Percentiles rank a stretch among this genome's conserved stretches.
Conservation (phyloP, 768 basidiomycete species). For the Tricholoma terreum region DNA sequence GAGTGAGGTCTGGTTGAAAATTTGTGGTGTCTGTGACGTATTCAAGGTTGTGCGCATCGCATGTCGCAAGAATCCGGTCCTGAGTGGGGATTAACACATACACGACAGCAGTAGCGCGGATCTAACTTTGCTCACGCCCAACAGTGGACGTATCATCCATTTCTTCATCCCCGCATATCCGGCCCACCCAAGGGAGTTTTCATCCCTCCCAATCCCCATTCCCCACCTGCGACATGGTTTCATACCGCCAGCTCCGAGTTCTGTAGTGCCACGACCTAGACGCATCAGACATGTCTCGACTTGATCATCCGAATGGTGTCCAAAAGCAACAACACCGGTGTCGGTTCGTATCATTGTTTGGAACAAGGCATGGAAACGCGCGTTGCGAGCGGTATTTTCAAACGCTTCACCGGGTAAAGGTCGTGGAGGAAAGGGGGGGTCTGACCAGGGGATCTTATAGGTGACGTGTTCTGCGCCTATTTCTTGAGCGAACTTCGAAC, state of each 20-base stretch:
- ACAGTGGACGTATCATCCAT: slow-evolving; percentile 72
- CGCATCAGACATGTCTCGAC: slow-evolving; percentile 80
- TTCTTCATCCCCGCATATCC: slow-evolving; percentile 57
- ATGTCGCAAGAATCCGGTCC: slow-evolving; percentile 82
- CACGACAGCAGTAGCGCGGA: background rate
- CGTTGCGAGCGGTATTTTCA: slow-evolving; percentile 56
- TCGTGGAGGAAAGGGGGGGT: slow-evolving; percentile 44
- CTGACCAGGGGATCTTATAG: slow-evolving; percentile 55
- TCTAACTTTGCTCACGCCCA: slow-evolving; percentile 65
- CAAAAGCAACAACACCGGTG: slow-evolving; percentile 53
- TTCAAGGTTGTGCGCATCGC: slow-evolving; percentile 54
- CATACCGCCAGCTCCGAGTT: slow-evolving; percentile 67
- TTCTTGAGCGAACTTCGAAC: slow-evolving; percentile 37
- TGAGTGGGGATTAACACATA: slow-evolving; percentile 25
- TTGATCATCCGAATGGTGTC: slow-evolving; percentile 82
- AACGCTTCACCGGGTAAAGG: slow-evolving; percentile 41
- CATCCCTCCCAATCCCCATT: slow-evolving; percentile 52
- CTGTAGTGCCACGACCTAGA: slow-evolving; percentile 52
- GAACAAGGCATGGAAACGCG: slow-evolving; percentile 54
- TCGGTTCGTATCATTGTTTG: slow-evolving; percentile 27
- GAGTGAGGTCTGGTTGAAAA: slow-evolving; percentile 67
- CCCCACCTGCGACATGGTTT: slow-evolving; percentile 67
- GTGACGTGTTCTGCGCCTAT: slow-evolving; percentile 48
- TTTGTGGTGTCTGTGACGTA: slow-evolving; percentile 73
- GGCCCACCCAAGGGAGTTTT: slow-evolving; percentile 34